Evolutionary conservation across 148 eudicot species (phyloP).

Genomic region (Tetragonia tetragonoides): DNA sequence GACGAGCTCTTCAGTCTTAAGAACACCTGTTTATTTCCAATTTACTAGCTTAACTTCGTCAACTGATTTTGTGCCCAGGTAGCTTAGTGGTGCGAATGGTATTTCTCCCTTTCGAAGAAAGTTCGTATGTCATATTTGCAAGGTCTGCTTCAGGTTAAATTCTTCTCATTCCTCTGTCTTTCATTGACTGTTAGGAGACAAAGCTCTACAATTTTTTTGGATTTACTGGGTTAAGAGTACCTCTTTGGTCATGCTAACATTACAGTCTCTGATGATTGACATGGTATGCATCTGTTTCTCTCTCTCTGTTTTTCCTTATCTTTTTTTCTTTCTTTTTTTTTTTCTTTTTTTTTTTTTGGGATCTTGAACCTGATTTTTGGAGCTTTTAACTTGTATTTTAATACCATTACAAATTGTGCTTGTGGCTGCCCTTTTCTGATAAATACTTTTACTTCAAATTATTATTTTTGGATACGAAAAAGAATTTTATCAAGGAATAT

Average conservation of each 20-base stretch:
- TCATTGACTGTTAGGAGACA: background rate
- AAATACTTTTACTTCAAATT: background rate
- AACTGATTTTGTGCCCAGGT: conserved; percentile 46
- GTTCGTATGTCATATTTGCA: conserved; percentile 92
- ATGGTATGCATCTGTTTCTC: background rate
- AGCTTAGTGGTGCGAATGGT: conserved; percentile 96
- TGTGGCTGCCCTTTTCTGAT: too few relatives aligned
- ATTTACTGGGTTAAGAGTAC: background rate
- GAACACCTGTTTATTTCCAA: background rate
- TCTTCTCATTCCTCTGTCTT: conserved; percentile 13
- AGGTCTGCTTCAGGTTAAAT: conserved; percentile 93
- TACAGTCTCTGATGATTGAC: background rate
- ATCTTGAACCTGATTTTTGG: too few relatives aligned
- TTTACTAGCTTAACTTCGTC: conserved; percentile 7
- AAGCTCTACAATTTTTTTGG: conserved; percentile 6
- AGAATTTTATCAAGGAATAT: too few relatives aligned
- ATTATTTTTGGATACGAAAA: too few relatives aligned
- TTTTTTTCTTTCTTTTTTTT: too few relatives aligned
- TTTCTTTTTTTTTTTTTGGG: too few relatives aligned
- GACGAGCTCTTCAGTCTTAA: background rate
- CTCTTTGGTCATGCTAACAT: background rate
- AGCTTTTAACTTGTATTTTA: too few relatives aligned
- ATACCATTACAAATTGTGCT: too few relatives aligned
- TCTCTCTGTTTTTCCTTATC: background rate
- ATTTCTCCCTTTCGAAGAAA: conserved; percentile 98